Conservation (phyloP, 2,329 filamentous ascomycete species). For the Colletotrichum liaoningense region DNA sequence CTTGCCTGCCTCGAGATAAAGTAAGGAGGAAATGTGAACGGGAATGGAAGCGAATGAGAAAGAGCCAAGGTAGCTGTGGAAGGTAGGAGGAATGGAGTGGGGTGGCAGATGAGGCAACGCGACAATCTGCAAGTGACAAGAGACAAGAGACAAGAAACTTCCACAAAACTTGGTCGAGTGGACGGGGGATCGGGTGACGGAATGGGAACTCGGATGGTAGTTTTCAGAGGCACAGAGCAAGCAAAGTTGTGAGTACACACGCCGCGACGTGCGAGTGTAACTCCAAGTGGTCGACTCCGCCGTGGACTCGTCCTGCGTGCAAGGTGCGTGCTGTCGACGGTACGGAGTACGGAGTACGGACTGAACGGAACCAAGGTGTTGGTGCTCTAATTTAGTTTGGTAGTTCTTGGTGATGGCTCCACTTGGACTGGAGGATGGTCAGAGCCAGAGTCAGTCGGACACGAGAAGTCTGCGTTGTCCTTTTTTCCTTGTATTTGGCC, state of each 20-base stretch:
- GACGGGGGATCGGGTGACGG: background rate
- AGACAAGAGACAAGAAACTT: constrained; percentile 1
- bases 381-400: constrained; percentile 13
- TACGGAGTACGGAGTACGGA: background rate
- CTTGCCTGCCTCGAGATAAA: background rate
- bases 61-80: background rate
- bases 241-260: background rate
- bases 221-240: background rate
- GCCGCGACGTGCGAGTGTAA: background rate
- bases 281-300: no score
- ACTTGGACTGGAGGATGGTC: constrained; percentile 7
- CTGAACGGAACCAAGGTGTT: constrained; percentile 14
- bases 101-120: background rate
- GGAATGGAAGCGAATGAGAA: background rate
- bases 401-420: constrained; percentile 3
- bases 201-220: background rate
- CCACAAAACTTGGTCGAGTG: background rate
- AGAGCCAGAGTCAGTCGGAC: background rate
- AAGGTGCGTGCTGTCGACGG: background rate
- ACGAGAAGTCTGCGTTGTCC: background rate
- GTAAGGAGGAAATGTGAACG: background rate
- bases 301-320: background rate
- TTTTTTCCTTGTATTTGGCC: background rate
- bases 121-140: background rate
- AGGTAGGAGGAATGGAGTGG: background rate